Conservation (phyloP, 306 rosid species). For the Prunus davidiana region DNA sequence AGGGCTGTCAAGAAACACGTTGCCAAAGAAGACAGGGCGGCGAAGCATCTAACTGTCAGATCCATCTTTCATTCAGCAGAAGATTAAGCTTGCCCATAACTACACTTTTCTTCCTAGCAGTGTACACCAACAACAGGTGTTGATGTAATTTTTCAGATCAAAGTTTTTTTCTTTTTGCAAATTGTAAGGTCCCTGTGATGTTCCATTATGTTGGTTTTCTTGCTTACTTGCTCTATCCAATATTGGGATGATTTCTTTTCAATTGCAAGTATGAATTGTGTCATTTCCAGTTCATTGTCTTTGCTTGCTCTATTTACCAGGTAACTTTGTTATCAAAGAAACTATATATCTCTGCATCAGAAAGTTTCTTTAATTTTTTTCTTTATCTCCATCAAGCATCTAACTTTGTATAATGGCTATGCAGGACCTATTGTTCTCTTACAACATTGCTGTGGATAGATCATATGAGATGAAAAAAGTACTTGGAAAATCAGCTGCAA, state of each 20-base stretch:
- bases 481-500: conserved; percentile 89
- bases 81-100: conserved; percentile 70
- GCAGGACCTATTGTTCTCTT: conserved; percentile 83
- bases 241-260: too few species aligned
- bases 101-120: conserved; percentile 30
- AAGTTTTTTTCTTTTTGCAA: not conserved
- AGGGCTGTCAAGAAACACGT: conserved; percentile 70
- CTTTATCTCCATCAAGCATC: not conserved
- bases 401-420: conserved; percentile 24
- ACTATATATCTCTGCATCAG: not conserved
- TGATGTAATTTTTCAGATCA: conserved; percentile 5
- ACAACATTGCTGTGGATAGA: too few species aligned
- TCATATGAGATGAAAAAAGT: conserved; percentile 68
- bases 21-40: conserved; percentile 51
- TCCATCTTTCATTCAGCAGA: conserved; percentile 48
- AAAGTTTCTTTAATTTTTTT: not conserved
- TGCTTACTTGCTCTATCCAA: not conserved
- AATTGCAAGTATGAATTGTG: too few species aligned
- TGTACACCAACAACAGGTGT: too few species aligned
- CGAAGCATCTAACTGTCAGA: conserved; percentile 58
- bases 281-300: not conserved
- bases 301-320: not conserved
- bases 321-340: not conserved
- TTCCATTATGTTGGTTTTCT: not conserved
- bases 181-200: not conserved